phyloP scores from a whole-genome alignment of 2,329 filamentous ascomycete species.

The Alternaria metachromatica region DNA sequence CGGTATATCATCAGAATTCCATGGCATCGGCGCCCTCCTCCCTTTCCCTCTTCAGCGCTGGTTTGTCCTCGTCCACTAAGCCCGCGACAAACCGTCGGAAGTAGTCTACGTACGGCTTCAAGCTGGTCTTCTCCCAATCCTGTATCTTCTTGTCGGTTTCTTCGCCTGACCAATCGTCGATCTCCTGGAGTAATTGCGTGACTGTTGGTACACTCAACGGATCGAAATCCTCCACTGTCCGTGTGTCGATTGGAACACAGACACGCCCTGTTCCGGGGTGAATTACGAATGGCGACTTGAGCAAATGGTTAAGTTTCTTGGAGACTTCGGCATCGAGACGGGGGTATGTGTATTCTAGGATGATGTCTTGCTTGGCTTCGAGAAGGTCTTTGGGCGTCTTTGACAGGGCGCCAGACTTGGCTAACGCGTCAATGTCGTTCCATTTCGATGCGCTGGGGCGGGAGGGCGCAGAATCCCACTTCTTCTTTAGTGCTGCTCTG shows the following conservation, averaged over 20 bases:
- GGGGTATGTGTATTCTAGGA: constrained; percentile 97
- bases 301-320: constrained; percentile 96
- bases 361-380: constrained; percentile 93
- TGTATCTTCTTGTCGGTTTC: constrained; percentile 61
- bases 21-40: constrained; percentile 64
- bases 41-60: constrained; percentile 59
- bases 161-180: constrained; percentile 75
- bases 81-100: constrained; percentile 82
- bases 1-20: constrained; percentile 63
- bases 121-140: constrained; percentile 96
- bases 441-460: constrained; percentile 83
- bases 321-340: constrained; percentile 96
- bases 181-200: constrained; percentile 79
- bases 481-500: constrained; percentile 79
- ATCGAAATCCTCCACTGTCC: constrained; percentile 79
- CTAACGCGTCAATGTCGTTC: constrained; percentile 89
- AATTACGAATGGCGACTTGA: constrained; percentile 95
- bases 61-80: constrained; percentile 76
- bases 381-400: constrained; percentile 77
- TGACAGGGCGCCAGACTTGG: constrained; percentile 75
- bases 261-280: constrained; percentile 93
- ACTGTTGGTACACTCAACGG: constrained; percentile 90
- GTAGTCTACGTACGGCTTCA: constrained; percentile 90
- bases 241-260: constrained; percentile 90
- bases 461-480: constrained; percentile 85